Evolutionary conservation across 768 basidiomycete species (phyloP), one percentile per base, ranked within the genome.

Genomic region (Pleurotus ostreatus): DNA sequence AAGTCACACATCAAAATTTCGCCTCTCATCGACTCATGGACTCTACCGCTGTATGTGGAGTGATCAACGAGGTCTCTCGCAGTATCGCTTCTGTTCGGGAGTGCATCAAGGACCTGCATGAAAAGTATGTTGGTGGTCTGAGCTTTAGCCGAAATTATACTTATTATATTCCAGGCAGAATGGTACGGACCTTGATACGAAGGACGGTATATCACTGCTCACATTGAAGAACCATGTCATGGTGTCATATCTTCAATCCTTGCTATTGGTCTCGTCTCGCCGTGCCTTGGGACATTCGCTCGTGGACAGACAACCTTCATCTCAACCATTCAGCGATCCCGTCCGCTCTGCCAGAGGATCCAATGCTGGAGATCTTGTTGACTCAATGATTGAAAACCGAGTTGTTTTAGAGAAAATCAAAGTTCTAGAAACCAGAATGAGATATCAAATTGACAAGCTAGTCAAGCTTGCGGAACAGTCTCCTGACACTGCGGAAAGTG

Each of bases 391-490:
- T 30, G 85, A 96, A 65, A 79, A 81, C 16, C 83, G 94, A 11
- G 74, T 94, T 44, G 83, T 92, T 7, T 80, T 98, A 45, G 97
- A 99, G 67, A 98, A 97, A 73, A 78, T 89, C 47, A 87, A 88
- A 57, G 78, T 83, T 0, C 78, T 99, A 20, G 95, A 98, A 70
- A 77, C 78, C 53, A 86, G 90, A 65, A 89, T 99, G 80, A 84
- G 81, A 47, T 98, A 99, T 69, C 97, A 98, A 68, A 92, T 99
- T 63, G 94, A 98, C 62, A 98, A 98, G 68, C 82, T 99, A 15
- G 82, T 95, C 23, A 80, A 83, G 58, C 70, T 90, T 4, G 88
- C 92, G 1, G 83, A 87, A 56, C 86, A 89, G 61, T 16, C 53
- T 30, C 73, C 78, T 15, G 70, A 75, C 20, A 70, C 75, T 60